Conservation (phyloP, 2,329 filamentous ascomycete species). For the Cladosporium sp. region DNA sequence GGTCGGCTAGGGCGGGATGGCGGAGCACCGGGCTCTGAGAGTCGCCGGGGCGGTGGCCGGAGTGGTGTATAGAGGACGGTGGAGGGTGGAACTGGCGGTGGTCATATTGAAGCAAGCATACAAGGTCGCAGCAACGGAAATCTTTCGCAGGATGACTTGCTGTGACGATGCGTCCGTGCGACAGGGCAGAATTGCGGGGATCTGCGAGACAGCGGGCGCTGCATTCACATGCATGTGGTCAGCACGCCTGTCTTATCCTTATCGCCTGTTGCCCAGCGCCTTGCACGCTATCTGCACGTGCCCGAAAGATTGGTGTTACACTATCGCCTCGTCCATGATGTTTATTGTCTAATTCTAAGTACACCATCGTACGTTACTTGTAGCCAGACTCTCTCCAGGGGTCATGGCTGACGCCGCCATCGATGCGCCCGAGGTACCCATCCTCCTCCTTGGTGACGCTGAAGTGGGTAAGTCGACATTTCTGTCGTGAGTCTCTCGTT, state of each 20-base stretch:
- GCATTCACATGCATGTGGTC: too few relatives aligned
- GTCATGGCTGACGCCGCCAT: background rate
- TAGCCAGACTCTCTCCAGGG: background rate
- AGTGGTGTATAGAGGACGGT: background rate
- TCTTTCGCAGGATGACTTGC: background rate
- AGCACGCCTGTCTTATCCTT: background rate
- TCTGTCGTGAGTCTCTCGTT: conserved; percentile 49
- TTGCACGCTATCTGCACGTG: conserved; percentile 2
- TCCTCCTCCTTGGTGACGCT: conserved; percentile 56
- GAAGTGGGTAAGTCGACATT: conserved; percentile 62
- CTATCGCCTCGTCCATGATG: background rate
- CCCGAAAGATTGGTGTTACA: background rate
- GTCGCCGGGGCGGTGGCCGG: background rate
- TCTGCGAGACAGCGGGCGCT: too few relatives aligned
- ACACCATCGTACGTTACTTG: background rate
- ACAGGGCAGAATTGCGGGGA: background rate
- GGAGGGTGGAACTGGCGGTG: background rate
- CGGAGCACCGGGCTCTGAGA: conserved; percentile 1
- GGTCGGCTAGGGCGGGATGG: conserved; percentile 1
- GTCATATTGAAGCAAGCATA: background rate
- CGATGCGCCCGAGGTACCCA: conserved; percentile 38
- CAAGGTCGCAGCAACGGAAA: background rate
- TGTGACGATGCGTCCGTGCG: conserved; percentile 5
- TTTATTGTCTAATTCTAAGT: background rate
- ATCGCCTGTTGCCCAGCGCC: background rate